Conservation (phyloP, 1,139 yeast species). For the Diutina scorzettiae region DNA sequence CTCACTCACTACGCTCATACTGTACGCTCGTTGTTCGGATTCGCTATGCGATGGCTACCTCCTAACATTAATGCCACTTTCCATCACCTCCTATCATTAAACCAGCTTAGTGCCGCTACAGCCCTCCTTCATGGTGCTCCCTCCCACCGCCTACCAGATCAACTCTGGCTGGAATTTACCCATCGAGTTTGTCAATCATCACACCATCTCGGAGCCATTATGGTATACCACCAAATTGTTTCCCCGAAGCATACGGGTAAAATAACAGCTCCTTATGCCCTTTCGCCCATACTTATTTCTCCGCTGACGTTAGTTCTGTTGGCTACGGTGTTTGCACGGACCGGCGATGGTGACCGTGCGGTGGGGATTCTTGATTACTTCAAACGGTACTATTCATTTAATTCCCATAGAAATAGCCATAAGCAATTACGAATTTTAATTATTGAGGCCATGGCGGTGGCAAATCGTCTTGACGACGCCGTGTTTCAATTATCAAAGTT, state of each 20-base stretch:
- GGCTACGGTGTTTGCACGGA: not conserved
- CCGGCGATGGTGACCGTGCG: not conserved
- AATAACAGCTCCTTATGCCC: not conserved
- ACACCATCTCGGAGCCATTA: constrained; percentile 1
- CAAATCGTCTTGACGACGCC: not conserved
- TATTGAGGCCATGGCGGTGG: not conserved
- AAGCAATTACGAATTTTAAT: not conserved
- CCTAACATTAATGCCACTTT: not conserved
- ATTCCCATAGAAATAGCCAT: not conserved
- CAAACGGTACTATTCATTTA: constrained; percentile 1
- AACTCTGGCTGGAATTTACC: not conserved
- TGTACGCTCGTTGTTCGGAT: too few relatives aligned
- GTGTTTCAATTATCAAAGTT: not conserved
- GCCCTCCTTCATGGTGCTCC: not conserved
- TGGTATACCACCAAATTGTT: constrained; percentile 2
- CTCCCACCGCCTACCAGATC: constrained; percentile 1
- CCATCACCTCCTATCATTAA: not conserved
- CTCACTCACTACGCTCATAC: too few relatives aligned
- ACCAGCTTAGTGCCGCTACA: constrained; percentile 1
- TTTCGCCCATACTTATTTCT: not conserved
- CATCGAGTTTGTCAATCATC: not conserved
- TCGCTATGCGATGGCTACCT: not conserved
- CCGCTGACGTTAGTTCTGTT: not conserved
- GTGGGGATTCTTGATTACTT: not conserved
- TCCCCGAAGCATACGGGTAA: not conserved